These are phyloP conservation scores for Phytophthora crassamura DNA, from an alignment of 352 stramenopile genomes.

Conservation along the genomic window DNA sequence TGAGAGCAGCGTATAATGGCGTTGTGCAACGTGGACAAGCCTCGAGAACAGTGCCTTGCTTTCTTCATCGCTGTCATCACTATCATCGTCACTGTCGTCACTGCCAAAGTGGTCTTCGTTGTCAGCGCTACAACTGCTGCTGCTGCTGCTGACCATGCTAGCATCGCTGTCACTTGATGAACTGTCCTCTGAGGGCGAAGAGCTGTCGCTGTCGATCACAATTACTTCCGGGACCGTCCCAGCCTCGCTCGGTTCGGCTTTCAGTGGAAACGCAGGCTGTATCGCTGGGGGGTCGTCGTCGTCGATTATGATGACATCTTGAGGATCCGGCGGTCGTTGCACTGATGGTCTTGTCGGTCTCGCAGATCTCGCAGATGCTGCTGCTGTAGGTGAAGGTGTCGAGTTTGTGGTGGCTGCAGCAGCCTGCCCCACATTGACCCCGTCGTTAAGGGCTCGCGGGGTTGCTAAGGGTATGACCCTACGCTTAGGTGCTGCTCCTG, in stretches of 20 bases:
- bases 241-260: too few relatives aligned
- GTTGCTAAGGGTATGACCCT: too few relatives aligned
- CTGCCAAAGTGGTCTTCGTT: constrained; percentile 26
- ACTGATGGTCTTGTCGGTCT: background rate
- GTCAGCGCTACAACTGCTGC: constrained; percentile 9
- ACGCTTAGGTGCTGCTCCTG: too few relatives aligned
- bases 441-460: too few relatives aligned
- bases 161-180: constrained; percentile 16
- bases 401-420: background rate
- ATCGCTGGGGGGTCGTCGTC: background rate
- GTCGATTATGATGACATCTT: constrained; percentile 20
- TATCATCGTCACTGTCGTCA: constrained; percentile 10
- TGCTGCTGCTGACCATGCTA: constrained; percentile 15
- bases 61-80: constrained; percentile 25
- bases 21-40: constrained; percentile 12
- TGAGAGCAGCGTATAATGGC: background rate
- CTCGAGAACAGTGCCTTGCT: constrained; percentile 9
- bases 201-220: constrained; percentile 17
- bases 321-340: background rate
- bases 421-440: too few relatives aligned
- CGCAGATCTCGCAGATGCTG: background rate
- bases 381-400: background rate
- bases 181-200: constrained; percentile 12
- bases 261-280: background rate
- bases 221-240: constrained; percentile 1